Base-by-base conservation (phyloP, 345 rosid species). In the Acer yangbiense region DNA sequence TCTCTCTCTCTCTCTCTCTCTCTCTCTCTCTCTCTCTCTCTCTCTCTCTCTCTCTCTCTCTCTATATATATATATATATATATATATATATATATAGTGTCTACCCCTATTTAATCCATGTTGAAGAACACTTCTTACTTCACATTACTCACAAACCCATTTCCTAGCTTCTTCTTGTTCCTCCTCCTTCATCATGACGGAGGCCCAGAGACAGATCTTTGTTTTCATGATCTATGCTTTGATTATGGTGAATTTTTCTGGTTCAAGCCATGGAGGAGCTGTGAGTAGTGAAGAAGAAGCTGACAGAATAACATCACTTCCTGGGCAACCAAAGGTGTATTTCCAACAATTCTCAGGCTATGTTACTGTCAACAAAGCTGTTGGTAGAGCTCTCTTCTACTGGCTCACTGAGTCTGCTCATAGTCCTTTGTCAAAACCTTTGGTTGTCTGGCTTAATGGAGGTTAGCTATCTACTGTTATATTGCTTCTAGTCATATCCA, bases 381-480 rank as follows among this genome's bases (percentile, higher is more conserved):
- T 86, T 29, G 98, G 95, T 17, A 88, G 98, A 82, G 94, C 98
- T 62, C 93, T 96, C 80, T 96, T 94, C 78, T 96, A 96, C 86
- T 96, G 99, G 99, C 93, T 92, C 21, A 88, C 98, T 17, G 99
- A 96, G 82, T 88, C 98, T 73, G 61, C 79, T 65, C 70, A 73
- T n/a, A 23, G 76, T 14, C 95, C 90, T 61, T 71, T 79, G 12
- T 85, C 95, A 13, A 92, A 90, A 80, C 98, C 99, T 67, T 79
- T 94, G 65, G 97, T 96, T 11, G 75, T 96, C 76, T 96, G 98
- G 98, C 99, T 96, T 69, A 96, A 96, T 79, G 99, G 99, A 88
- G 99, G 99, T 91, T 46, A 77, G 20, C 9, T 43, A 12, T 63
- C 74, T 69, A 84, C 88, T 82, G 90, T 83, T 83, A 54, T 76